Evolutionary conservation across 2,329 filamentous ascomycete species (phyloP).

Genomic region (Clarireedia homoeocarpa): DNA sequence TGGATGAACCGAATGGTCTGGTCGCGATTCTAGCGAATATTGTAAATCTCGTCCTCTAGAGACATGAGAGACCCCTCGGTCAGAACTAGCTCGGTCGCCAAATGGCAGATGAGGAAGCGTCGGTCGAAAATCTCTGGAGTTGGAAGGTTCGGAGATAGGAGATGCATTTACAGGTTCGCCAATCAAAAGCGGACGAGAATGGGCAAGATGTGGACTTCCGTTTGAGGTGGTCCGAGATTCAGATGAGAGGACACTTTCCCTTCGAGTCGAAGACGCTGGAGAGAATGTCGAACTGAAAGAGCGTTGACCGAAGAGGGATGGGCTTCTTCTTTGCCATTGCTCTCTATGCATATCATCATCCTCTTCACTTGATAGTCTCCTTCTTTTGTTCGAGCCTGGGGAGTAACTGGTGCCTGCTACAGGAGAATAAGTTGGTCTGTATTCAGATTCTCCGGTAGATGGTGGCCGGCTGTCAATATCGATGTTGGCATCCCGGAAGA

Average conservation of each 20-base stretch:
- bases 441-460: not conserved
- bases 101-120: not conserved
- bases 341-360: not conserved
- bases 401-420: not conserved
- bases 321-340: not conserved
- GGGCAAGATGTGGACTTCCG: not conserved
- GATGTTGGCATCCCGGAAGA: not conserved
- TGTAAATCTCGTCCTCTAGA: too few relatives aligned
- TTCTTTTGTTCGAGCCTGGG: slow-evolving; percentile 5
- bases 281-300: not conserved
- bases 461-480: not conserved
- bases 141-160: slow-evolving; percentile 3
- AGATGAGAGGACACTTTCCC: not conserved
- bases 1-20: not conserved
- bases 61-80: too few relatives aligned
- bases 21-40: too few relatives aligned
- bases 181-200: not conserved
- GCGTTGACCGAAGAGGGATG: not conserved
- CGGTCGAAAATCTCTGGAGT: not conserved
- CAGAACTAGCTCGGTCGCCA: not conserved
- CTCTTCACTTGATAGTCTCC: not conserved
- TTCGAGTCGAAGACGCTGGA: not conserved
- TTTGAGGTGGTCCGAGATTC: not conserved
- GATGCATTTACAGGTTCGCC: not conserved
- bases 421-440: not conserved